Percentiles rank a stretch among this genome's conserved stretches.
Conservation (phyloP, 75 land plant genomes). For the Pinus tabuliformis region DNA sequence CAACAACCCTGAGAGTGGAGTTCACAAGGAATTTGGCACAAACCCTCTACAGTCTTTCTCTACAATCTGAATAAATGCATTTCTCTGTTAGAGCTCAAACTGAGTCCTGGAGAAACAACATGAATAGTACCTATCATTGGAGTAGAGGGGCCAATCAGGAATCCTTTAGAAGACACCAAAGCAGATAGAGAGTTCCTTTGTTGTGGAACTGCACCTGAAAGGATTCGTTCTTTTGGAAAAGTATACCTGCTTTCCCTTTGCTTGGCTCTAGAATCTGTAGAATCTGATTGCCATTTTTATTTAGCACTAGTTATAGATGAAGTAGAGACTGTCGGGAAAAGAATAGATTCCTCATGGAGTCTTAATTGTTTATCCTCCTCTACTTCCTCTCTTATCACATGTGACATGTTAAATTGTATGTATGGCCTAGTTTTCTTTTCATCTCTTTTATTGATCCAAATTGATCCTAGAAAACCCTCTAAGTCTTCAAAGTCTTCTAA, state of each 20-base stretch:
- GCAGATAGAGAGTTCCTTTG: neutral
- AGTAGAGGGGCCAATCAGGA: conserved; percentile 1
- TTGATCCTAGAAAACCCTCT: no score
- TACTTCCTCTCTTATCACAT: neutral
- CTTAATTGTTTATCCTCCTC: neutral
- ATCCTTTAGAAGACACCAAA: neutral
- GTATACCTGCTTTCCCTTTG: conserved; percentile 6
- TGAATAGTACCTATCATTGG: neutral
- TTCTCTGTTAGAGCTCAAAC: neutral
- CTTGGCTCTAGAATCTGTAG: neutral
- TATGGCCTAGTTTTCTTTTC: neutral
- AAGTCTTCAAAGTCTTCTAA: no score
- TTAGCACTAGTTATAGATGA: neutral
- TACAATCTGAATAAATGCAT: neutral
- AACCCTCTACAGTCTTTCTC: conserved; percentile 4
- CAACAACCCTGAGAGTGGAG: conserved; percentile 1
- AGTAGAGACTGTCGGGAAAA: conserved; percentile 1
- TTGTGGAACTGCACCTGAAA: neutral
- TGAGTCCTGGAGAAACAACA: neutral
- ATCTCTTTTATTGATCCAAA: neutral
- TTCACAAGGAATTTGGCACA: neutral
- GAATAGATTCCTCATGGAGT: neutral
- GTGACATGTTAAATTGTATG: neutral
- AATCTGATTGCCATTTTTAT: neutral
- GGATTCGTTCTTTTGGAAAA: conserved; percentile 3